Percentiles rank a stretch among this genome's conserved stretches.
Evolutionary conservation across 495 filamentous ascomycete genomes (phyloP).

Genomic region (Xylaria bambusicola): DNA sequence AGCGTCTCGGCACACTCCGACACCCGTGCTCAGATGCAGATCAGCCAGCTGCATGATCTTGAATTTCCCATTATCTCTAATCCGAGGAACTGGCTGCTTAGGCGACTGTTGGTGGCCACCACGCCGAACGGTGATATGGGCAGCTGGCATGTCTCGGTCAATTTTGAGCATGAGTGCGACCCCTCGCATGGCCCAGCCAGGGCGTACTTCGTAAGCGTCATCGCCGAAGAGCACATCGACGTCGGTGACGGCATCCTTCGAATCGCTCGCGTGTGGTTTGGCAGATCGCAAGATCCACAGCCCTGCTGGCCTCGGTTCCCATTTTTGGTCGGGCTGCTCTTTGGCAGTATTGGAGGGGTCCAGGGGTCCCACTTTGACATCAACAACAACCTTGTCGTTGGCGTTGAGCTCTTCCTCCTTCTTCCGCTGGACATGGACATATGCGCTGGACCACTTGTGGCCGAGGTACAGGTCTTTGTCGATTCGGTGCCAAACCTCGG

Average conservation of each 20-base stretch:
- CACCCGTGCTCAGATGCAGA: slow-evolving; percentile 86
- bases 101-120: slow-evolving; percentile 60
- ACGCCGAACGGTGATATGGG: slow-evolving; percentile 74
- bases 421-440: slow-evolving; percentile 81
- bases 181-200: slow-evolving; percentile 76
- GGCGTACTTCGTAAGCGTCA: slow-evolving; percentile 86
- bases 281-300: slow-evolving; percentile 85
- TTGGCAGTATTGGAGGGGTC: slow-evolving; percentile 65
- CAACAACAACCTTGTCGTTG: slow-evolving; percentile 79
- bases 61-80: slow-evolving; percentile 88
- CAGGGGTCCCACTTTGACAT: slow-evolving; percentile 76
- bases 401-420: slow-evolving; percentile 79
- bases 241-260: slow-evolving; percentile 72
- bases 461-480: slow-evolving; percentile 91
- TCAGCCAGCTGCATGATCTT: slow-evolving; percentile 96
- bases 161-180: slow-evolving; percentile 68
- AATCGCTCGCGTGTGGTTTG: slow-evolving; percentile 77
- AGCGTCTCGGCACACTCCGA: slow-evolving; percentile 80
- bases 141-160: slow-evolving; percentile 60
- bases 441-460: slow-evolving; percentile 74
- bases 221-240: slow-evolving; percentile 92
- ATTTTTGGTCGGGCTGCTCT: slow-evolving; percentile 61
- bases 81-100: slow-evolving; percentile 71
- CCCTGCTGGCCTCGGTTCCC: slow-evolving; percentile 79
- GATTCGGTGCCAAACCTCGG: slow-evolving; percentile 76